Evolutionary conservation across 768 basidiomycete species (phyloP), one percentile per base, ranked within the genome.

Genomic region (Rhodotorula sphaerocarpa): DNA sequence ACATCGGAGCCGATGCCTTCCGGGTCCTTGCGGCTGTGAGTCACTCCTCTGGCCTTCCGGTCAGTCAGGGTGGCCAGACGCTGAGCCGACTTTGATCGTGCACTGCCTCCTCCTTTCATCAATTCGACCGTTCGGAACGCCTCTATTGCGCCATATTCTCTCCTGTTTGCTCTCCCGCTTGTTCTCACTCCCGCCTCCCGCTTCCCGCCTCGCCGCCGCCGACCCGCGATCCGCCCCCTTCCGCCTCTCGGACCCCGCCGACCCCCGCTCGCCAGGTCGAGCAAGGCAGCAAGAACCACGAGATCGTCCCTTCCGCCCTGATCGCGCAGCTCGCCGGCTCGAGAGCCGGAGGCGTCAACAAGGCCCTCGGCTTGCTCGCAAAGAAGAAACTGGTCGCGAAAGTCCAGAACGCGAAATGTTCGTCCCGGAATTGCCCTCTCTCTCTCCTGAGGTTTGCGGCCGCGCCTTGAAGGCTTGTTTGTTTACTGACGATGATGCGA

Each of bases 271-370:
- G n/a, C n/a, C 71, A 96, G 92, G 88, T 88, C 41, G 95, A 99
- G 78, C 90, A 93, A 81, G 95, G 93, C 25, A 91, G 88, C 7
- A 95, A 95, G 79, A 97, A 97, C 74, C 95, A 99, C 72, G 88
- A 97, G 76, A 82, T 95, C 42, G 92, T 99, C 20, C 95, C 95
- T 5, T 84, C 87, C 12, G 76, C 82, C 0, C 82, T 97, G 69
- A 88, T 97, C 65, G 85, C 86, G 7, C 90, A 93, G 75, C 86
- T 97, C 46, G 91, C 91, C 5, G 88, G 89, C n/a, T 78, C 96
- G 47, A 80, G 90, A 41, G 86, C 85, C 61, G 95, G 95, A 50
- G 90, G 91, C 7, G 87, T 93, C 50, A 93, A 91, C 79, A 99
- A 96, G 76, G 77, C 87, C 47, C 81, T 97, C 57, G 90, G 90